These are phyloP conservation scores for Eucalyptus regnans DNA, from an alignment of 345 rosid genomes.

Conservation along the genomic window DNA sequence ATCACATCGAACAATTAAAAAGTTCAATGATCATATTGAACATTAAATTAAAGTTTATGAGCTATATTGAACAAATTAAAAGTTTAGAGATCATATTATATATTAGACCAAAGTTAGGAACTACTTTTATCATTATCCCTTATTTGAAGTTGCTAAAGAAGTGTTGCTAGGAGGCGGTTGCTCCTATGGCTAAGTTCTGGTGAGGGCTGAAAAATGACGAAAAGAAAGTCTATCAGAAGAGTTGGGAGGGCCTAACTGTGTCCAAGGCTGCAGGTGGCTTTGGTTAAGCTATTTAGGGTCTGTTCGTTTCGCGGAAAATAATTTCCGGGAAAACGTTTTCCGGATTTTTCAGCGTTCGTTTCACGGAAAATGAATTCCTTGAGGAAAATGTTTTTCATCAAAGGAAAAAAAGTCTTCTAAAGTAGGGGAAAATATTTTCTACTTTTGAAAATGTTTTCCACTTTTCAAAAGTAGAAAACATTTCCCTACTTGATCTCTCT, in stretches of 20 bases:
- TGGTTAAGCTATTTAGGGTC: not conserved
- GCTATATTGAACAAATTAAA: rapidly evolving
- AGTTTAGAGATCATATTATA: rapidly evolving
- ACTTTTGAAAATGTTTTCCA: too few species aligned
- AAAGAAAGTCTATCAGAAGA: not conserved
- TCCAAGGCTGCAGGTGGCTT: not conserved
- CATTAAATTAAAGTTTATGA: rapidly evolving
- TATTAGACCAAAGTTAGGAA: too few species aligned
- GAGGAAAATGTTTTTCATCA: too few species aligned
- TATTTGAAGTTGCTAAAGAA: not conserved
- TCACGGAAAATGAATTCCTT: too few species aligned
- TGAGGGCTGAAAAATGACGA: not conserved
- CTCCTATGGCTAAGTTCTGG: not conserved
- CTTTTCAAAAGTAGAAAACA: too few species aligned
- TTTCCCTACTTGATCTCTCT: too few species aligned
- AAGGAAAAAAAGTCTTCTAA: too few species aligned
- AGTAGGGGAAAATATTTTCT: too few species aligned
- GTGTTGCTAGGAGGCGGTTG: not conserved
- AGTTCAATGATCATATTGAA: too few species aligned
- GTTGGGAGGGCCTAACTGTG: not conserved
- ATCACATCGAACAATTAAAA: rapidly evolving
- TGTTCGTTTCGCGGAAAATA: too few species aligned
- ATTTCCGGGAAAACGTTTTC: too few species aligned
- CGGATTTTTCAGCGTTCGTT: too few species aligned
- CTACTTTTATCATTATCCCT: rapidly evolving